Percentiles rank a stretch among this genome's conserved stretches.
Evolutionary conservation across 2,329 filamentous ascomycete genomes (phyloP).

Genomic region (Diplodia sapinea): DNA sequence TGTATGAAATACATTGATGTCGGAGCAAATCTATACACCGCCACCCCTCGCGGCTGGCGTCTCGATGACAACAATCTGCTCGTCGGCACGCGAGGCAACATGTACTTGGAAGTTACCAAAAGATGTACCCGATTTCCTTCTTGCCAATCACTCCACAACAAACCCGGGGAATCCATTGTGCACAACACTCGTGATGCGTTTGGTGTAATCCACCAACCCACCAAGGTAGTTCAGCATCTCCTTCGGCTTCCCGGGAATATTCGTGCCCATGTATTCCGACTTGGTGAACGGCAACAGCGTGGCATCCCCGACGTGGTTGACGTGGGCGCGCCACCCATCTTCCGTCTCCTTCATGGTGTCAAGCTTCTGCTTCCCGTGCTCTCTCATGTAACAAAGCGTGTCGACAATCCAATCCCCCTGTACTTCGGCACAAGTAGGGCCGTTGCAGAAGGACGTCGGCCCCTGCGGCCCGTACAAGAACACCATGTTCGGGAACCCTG

Average conservation of each 20-base stretch:
- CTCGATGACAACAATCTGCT: too few species aligned
- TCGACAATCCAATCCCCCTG: slow-evolving; percentile 50
- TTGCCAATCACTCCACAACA: too few species aligned
- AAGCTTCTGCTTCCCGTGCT: slow-evolving; percentile 41
- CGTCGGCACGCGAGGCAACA: too few species aligned
- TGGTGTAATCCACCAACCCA: slow-evolving; percentile 49
- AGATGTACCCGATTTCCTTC: too few species aligned
- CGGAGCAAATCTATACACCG: too few species aligned
- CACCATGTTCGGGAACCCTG: slow-evolving; percentile 49
- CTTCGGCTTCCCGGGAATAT: slow-evolving; percentile 53
- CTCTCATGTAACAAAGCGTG: slow-evolving; percentile 42
- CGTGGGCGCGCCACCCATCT: slow-evolving; percentile 48
- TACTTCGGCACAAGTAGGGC: slow-evolving; percentile 49
- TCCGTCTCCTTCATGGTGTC: slow-evolving; percentile 48
- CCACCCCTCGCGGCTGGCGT: too few species aligned
- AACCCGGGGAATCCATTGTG: too few species aligned
- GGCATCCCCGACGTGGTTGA: slow-evolving; percentile 50
- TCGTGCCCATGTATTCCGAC: slow-evolving; percentile 54
- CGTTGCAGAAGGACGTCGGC: slow-evolving; percentile 52
- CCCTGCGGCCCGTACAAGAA: slow-evolving; percentile 53
- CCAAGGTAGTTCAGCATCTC: slow-evolving; percentile 55
- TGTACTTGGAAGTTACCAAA: too few species aligned
- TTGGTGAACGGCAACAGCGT: slow-evolving; percentile 51
- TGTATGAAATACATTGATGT: too few species aligned
- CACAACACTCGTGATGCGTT: slow-evolving; percentile 44